Evolutionary conservation across 2,329 filamentous ascomycete genomes (phyloP), one percentile per base, ranked within the genome.

Genomic region (Cladophialophora carrionii): DNA sequence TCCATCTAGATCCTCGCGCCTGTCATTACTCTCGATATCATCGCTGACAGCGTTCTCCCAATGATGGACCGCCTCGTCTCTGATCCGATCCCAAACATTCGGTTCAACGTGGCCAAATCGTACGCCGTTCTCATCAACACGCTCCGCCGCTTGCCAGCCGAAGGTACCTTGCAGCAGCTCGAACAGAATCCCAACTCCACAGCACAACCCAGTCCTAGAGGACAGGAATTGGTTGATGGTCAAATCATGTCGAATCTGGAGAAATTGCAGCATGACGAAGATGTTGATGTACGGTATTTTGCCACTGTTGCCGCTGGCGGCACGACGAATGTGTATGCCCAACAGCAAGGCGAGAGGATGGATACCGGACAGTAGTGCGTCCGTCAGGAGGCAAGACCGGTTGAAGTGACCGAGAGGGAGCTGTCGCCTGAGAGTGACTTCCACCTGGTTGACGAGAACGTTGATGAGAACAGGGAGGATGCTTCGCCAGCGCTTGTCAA

Each of bases 91-190:
- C 95, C 95, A 71, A 99, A 99, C 81, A 99, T 99, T 76, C 92
- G 95, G 58, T 99, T 99, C 86, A 99, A 99, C 78, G 95, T 99
- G 55, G 95, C 95, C 72, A 99, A 99, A 83, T 98, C 95, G 54
- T 99, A 98, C 76, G 87, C 88, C 24, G 89, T 95, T 58, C 83
- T 99, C 65, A 92, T 98, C 74, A 88, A 90, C 72, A 92, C 93
- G n/a, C 85, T 99, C 74, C 92, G 94, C 79, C 90, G 92, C 72
- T 84, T 99, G 62, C 94, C 95, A 2, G 90, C 93, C 61, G 85
- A 95, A 75, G 92, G 92, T 67, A 98, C 94, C 14, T 84, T 98
- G 68, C 87, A 90, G 76, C 88, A 91, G 59, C 79, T 96, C 65
- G 92, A 97, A 79, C 95, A 96, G 82, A 86, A 89, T 31, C 89